Conservation (phyloP, 2,329 filamentous ascomycete genomes). For the Fusarium agapanthi region DNA sequence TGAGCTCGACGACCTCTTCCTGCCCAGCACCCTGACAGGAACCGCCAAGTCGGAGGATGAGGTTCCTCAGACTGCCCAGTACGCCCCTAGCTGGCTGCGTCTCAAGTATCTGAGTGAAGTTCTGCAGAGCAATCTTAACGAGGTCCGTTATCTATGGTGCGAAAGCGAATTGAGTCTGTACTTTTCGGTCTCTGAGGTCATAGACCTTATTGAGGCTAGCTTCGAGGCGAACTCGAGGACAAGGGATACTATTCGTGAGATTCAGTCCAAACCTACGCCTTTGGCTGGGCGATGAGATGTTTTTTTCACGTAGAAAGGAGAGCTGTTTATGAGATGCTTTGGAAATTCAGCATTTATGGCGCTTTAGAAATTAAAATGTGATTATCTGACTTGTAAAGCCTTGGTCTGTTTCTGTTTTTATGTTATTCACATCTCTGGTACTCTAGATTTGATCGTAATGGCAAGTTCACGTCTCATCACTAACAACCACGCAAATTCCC, state of each 20-base stretch:
- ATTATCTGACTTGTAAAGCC: background rate
- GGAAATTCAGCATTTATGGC: background rate
- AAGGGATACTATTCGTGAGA: slow-evolving; percentile 66
- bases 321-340: background rate
- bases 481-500: fast-evolving
- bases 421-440: fast-evolving
- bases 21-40: slow-evolving; percentile 53
- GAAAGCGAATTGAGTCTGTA: slow-evolving; percentile 73
- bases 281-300: slow-evolving; percentile 3
- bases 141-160: slow-evolving; percentile 70
- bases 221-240: slow-evolving; percentile 71
- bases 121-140: slow-evolving; percentile 71
- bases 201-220: slow-evolving; percentile 69
- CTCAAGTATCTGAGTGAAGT: slow-evolving; percentile 72
- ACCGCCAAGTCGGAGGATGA: slow-evolving; percentile 47
- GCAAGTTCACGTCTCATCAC: background rate
- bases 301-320: background rate
- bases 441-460: too few relatives aligned
- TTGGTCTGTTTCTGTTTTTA: background rate
- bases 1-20: slow-evolving; percentile 67
- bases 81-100: slow-evolving; percentile 68
- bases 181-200: slow-evolving; percentile 67
- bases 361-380: background rate
- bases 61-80: slow-evolving; percentile 66
- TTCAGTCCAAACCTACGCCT: slow-evolving; percentile 61